phyloP scores from a whole-genome alignment of 306 rosid species.

The Cucurbita pepo region DNA sequence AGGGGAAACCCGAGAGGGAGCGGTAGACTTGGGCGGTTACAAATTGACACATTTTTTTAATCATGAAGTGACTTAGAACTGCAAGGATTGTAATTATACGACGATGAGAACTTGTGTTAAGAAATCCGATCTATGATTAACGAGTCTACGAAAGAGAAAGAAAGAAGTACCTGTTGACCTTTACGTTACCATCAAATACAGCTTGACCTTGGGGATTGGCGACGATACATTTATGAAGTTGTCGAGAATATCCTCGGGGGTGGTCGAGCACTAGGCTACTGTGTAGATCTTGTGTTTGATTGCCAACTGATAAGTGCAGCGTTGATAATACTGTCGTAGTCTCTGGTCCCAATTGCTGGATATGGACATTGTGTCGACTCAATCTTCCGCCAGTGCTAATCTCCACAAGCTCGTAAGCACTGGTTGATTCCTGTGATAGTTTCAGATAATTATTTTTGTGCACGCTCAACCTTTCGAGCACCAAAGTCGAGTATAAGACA shows the following conservation, averaged over 20 bases:
- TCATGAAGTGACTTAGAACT: neutral
- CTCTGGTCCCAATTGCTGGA: conserved; percentile 75
- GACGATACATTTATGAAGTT: conserved; percentile 89
- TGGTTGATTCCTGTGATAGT: conserved; percentile 45
- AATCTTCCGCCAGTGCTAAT: conserved; percentile 75
- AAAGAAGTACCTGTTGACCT: conserved; percentile 74
- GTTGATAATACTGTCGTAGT: conserved; percentile 69
- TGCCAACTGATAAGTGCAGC: conserved; percentile 51
- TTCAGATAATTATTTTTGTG: neutral
- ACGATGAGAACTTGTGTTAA: neutral
- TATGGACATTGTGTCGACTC: conserved; percentile 79
- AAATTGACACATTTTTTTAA: neutral
- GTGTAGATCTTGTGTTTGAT: conserved; percentile 90
- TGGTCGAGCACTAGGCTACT: conserved; percentile 71
- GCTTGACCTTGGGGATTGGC: conserved; percentile 81
- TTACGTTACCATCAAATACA: conserved; percentile 76
- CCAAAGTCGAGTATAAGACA: too few species aligned
- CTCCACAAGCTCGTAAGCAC: conserved; percentile 68
- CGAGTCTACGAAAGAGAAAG: neutral
- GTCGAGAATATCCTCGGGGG: conserved; percentile 83
- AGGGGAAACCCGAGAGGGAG: too few species aligned
- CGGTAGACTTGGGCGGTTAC: too few species aligned
- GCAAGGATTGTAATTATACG: neutral
- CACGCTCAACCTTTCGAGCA: too few species aligned
- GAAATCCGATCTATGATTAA: neutral